Evolutionary conservation across 495 filamentous ascomycete genomes (phyloP), one percentile per base, ranked within the genome.

Genomic region (Gamarada debralockiae): DNA sequence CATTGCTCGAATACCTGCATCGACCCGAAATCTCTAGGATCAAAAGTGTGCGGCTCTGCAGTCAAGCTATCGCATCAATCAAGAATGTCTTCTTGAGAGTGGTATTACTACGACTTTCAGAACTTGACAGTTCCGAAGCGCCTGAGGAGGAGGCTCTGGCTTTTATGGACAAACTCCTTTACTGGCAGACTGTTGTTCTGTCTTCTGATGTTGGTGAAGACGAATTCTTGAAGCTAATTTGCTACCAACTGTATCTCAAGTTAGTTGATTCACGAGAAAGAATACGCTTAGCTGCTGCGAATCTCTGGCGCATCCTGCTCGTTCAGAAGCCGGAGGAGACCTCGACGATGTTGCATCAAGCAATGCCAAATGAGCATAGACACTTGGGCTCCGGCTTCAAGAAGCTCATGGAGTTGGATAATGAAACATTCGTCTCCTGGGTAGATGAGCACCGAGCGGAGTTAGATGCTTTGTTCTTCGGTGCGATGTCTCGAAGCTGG

Each of bases 111-210:
- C 76, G 85, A 50, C 74, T 98, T 14, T 95, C 90, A 2, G 90
- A 96, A 59, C 77, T 89, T 48, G 86, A 92, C 48, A 83, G 87
- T 27, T 65, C 74, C 2, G 70, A 80, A 46, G 71, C 69, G 2
- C 70, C 78, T 29, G 74, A 81, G 27, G 54, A 69, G 8, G 80
- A 87, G 27, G 78, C 86, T 3, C 65, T 86, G 3, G 65, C 72
- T 6, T 88, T 90, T 47, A 75, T 98, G 66, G 76, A 89, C 36
- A 92, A 89, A 59, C 77, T 98, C 57, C 79, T 86, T 2, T 97
- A 97, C 65, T 98, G 93, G 93, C 93, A 97, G 64, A 88, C 87
- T 12, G 87, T 95, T 21, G 77, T 97, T 29, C 72, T 97, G n/a
- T 81, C 82, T 25, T 78, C 86, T 23, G 78, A 90, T 7, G 84